Evolutionary conservation across 2,329 filamentous ascomycete species (phyloP), one percentile per base, ranked within the genome.

Genomic region (Claviceps monticola): DNA sequence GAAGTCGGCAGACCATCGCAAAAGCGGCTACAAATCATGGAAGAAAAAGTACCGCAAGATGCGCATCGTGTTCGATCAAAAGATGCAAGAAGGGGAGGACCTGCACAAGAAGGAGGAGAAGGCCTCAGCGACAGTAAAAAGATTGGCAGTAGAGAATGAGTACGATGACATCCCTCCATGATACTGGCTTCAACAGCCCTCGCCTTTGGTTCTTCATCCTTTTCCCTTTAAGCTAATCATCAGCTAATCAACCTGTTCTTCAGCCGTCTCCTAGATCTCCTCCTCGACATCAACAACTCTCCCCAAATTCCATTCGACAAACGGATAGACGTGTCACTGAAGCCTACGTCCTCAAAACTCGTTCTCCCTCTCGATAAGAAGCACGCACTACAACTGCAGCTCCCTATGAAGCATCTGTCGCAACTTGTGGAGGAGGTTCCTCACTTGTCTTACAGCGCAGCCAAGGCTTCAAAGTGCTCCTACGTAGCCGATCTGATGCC

Each of bases 1-100:
- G 54, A 71, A 72, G 45, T 53, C 71, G 74, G 59, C 62, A 65
- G 52, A 76, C 48, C 61, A 61, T 47, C 64, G 59, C 58, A 62
- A 60, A 71, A 66, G 73, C 69, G 61, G 76, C 71, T 80, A 83
- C 66, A 83, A 80, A 62, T 84, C 80, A 45, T 84, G 77, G 75
- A 88, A 87, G 78, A 95, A 95, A 72, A 98, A 98, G 74, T 98
- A 94, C 68, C 84, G 86, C 61, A 94, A 94, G 76, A 87, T 93
- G 82, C 83, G 85, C 69, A 76, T 84, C 64, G 74, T 76, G 29
- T 94, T 93, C 63, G 86, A 93, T 59, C 75, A 82, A 49, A 81
- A 80, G 61, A 87, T 90, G 79, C 79, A 83, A 53, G 81, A 88
- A 57, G 86, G 88, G 65, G 93, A 95, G 68, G 78, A 83, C 51